Conservation (phyloP, 2,329 filamentous ascomycete species). For the Cryphonectria parasitica region DNA sequence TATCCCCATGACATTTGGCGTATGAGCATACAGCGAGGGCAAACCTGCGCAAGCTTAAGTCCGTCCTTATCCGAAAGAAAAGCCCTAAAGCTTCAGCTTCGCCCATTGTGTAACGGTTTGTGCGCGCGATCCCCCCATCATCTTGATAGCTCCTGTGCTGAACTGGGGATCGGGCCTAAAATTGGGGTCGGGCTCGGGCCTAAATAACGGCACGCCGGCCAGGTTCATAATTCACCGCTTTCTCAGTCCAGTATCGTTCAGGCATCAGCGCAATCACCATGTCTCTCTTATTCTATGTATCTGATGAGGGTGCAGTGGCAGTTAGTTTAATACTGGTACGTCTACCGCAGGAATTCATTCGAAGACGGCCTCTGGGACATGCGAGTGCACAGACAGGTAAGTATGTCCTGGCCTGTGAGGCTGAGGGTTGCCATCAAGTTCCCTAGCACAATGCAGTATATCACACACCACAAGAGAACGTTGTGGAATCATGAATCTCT, state of each 20-base stretch:
- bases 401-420: neutral
- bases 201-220: neutral
- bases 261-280: neutral
- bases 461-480: neutral
- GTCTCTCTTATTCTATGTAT: neutral
- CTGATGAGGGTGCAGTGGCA: neutral
- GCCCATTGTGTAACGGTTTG: neutral
- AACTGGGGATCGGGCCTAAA: neutral
- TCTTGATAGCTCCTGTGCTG: neutral
- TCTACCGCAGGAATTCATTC: neutral
- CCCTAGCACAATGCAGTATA: neutral
- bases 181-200: neutral
- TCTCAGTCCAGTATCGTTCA: neutral
- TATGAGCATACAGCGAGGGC: neutral
- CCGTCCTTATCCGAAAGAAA: neutral
- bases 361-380: neutral
- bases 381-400: neutral
- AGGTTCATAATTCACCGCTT: no score
- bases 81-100: neutral
- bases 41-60: neutral
- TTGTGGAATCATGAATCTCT: neutral
- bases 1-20: neutral
- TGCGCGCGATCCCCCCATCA: neutral
- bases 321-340: neutral
- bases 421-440: neutral